Conservation (phyloP, 345 rosid species). For the Camelina sativa region DNA sequence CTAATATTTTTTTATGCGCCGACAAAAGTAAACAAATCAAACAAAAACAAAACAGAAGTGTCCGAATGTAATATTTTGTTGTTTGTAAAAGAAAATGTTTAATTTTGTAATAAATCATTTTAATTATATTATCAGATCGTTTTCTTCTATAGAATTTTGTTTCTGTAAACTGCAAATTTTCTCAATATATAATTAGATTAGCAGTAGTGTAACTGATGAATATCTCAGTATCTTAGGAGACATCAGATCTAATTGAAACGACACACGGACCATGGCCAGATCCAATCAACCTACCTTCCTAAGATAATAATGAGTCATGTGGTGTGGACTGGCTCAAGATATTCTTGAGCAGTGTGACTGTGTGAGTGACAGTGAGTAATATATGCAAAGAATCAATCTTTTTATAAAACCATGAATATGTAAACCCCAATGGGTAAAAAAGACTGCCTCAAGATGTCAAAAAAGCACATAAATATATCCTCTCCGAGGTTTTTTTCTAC, state of each 20-base stretch:
- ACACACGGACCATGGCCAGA: not conserved
- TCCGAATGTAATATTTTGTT: not conserved
- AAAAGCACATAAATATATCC: constrained; percentile 18
- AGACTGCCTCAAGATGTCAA: constrained; percentile 4
- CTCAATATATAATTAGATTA: not conserved
- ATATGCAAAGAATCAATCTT: constrained; percentile 32
- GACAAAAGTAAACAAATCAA: constrained; percentile 19
- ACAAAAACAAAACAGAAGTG: not conserved
- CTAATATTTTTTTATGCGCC: constrained; percentile 27
- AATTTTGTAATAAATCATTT: not conserved
- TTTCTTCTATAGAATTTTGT: not conserved
- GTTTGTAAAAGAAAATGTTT: not conserved
- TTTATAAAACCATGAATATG: constrained; percentile 25
- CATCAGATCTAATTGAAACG: not conserved
- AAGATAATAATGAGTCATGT: not conserved
- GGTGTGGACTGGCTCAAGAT: not conserved
- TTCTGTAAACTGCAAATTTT: not conserved
- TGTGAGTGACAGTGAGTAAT: no score
- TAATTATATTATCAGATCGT: not conserved
- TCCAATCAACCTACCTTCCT: not conserved
- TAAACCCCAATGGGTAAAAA: constrained; percentile 20
- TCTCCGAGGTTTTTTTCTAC: constrained; percentile 25
- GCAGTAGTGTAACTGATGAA: not conserved
- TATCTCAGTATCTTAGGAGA: not conserved
- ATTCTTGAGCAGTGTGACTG: not conserved